phyloP scores from a whole-genome alignment of 1,139 yeast species.

The Yamadazyma jaroonii region DNA sequence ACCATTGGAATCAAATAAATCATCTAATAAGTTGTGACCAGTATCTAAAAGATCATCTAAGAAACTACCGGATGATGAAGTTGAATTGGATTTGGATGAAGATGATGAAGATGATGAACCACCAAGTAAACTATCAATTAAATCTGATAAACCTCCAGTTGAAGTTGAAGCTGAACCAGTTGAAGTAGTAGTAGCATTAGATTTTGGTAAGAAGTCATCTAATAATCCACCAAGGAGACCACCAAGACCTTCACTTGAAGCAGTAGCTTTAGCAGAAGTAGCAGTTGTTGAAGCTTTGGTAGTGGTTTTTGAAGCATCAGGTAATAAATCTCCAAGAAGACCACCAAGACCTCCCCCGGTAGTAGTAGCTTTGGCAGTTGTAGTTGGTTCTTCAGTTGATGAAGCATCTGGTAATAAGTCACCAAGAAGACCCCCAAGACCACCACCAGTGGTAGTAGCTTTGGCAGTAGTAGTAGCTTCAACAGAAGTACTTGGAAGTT shows the following conservation, averaged over 20 bases:
- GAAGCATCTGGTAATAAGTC: neutral
- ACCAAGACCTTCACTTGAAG: conserved; percentile 13
- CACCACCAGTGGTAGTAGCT: conserved; percentile 11
- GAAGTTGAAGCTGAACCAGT: conserved; percentile 10
- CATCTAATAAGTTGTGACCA: conserved; percentile 8
- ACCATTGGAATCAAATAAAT: conserved; percentile 7
- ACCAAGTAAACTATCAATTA: conserved; percentile 11
- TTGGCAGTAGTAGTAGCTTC: conserved; percentile 8
- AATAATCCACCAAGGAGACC: conserved; percentile 14
- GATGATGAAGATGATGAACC: conserved; percentile 6
- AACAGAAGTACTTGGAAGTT: conserved; percentile 5
- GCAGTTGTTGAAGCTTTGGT: conserved; percentile 14
- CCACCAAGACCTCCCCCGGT: conserved; percentile 4
- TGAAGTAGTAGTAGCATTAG: conserved; percentile 11
- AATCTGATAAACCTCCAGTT: conserved; percentile 7
- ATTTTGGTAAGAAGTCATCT: conserved; percentile 9
- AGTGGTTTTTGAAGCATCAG: conserved; percentile 13
- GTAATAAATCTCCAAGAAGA: conserved; percentile 15
- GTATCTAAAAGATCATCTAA: conserved; percentile 14
- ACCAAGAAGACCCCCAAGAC: conserved; percentile 14
- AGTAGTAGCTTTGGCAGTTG: conserved; percentile 11
- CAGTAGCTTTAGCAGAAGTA: conserved; percentile 12
- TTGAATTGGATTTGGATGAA: conserved; percentile 7
- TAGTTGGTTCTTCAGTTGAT: conserved; percentile 8
- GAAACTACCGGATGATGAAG: conserved; percentile 10